Evolutionary conservation across 202 grass and related monocot species (phyloP), one percentile per base, ranked within the genome.

Genomic region (Alloteropsis angusta): DNA sequence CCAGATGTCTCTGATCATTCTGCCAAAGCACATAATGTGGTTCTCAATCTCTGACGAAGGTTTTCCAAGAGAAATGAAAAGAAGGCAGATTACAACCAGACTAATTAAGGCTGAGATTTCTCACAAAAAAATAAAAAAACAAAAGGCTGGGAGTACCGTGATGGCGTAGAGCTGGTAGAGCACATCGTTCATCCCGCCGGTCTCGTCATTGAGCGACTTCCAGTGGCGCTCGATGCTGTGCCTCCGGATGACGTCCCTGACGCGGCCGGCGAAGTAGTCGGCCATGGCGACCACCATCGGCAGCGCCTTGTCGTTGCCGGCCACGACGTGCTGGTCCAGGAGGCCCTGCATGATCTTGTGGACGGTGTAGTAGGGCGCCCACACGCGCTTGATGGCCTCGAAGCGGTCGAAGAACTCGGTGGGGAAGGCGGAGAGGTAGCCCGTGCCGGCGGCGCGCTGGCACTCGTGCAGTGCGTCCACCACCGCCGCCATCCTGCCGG

Each of bases 301-400:
- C 26, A 98, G 77, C 42, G 92, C 88, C 78, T 76, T 89, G 44
- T 36, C 53, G 78, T 88, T 93, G 44, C 89, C 87, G 48, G 74
- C 95, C 42, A 87, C 85, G 61, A 60, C 36, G 80, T 93, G 76
- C 78, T 98, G 95, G 88, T 98, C 92, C 0, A 98, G 85, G 2
- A 98, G 89, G n/a, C 92, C 95, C 71, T 89, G 92, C 95, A 98
- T 93, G 78, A 98, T 90, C 95, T 98, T 95, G 90, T 98, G 95
- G 44, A 95, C 78, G 72, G 92, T 98, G 90, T 95, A 98, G 85
- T 98, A 98, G 26, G 94, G 94, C 11, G 91, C 94, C 94, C 91
- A 97, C 70, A 98, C 95, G 63, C 76, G 60, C 58, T 82, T 4
- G 74, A 98, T 81, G 62, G 85, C 85, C 87, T 98, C 95, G 71